A percentile compares a stretch with the other conserved stretches of the same genome.
phyloP scores from a whole-genome alignment of 2,329 filamentous ascomycete genomes.

The Nothophoma quercina region DNA sequence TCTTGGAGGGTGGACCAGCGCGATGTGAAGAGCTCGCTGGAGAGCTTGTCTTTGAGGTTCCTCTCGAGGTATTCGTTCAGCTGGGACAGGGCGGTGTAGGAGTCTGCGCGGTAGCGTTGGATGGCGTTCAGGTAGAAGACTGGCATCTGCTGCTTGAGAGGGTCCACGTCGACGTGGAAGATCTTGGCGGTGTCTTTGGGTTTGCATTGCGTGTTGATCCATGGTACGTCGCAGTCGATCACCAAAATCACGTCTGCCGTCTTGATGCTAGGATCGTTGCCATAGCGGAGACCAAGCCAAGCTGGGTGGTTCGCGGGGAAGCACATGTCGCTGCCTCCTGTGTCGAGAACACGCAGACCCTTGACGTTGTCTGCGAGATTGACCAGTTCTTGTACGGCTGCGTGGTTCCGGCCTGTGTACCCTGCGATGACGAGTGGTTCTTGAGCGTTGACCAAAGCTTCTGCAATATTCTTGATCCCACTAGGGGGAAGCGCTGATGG shows the following conservation, averaged over 20 bases:
- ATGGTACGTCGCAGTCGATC: conserved; percentile 89
- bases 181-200: conserved; percentile 65
- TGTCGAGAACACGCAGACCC: conserved; percentile 75
- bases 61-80: conserved; percentile 68
- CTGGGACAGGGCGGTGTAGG: conserved; percentile 69
- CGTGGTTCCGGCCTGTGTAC: conserved; percentile 74
- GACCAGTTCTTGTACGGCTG: conserved; percentile 67
- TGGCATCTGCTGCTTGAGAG: conserved; percentile 69
- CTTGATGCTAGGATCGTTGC: conserved; percentile 74
- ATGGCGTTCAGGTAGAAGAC: conserved; percentile 65
- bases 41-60: conserved; percentile 47
- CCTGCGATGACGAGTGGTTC: conserved; percentile 75
- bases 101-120: conserved; percentile 60
- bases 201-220: conserved; percentile 81
- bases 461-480: conserved; percentile 67
- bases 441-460: conserved; percentile 68
- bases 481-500: conserved; percentile 66
- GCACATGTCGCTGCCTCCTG: conserved; percentile 81
- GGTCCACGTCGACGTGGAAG: conserved; percentile 71
- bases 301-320: conserved; percentile 68
- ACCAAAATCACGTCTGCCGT: conserved; percentile 86
- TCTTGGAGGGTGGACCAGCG: conserved; percentile 65
- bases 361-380: conserved; percentile 72
- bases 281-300: conserved; percentile 71
- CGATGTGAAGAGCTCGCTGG: conserved; percentile 49